Evolutionary conservation across 78 protist genomes (phyloP).

Genomic region (Diacronema lutheri): DNA sequence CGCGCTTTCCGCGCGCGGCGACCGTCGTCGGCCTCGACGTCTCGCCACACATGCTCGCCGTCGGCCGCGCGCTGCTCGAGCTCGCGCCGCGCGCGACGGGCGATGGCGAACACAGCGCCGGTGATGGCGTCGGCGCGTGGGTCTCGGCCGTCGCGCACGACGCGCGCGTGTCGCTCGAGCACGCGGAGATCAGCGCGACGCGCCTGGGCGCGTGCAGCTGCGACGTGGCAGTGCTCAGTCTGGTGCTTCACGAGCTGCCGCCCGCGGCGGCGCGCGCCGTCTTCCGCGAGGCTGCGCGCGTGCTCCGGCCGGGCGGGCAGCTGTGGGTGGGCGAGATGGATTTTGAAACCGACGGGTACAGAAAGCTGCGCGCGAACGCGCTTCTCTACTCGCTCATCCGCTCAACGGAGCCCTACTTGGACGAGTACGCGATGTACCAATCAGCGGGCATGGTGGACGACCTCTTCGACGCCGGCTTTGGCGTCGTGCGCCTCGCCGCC

Average conservation of each 20-base stretch:
- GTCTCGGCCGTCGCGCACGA: not conserved
- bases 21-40: not conserved
- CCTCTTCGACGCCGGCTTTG: not conserved
- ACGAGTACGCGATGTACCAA: not conserved
- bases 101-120: not conserved
- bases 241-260: slow-evolving; percentile 16
- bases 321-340: slow-evolving; percentile 18
- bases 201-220: no score
- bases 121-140: not conserved
- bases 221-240: not conserved
- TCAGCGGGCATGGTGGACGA: not conserved
- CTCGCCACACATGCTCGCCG: not conserved
- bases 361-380: slow-evolving; percentile 11
- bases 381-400: not conserved
- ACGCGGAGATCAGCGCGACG: not conserved
- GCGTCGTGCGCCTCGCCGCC: not conserved
- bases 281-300: not conserved
- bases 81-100: not conserved
- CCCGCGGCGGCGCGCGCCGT: not conserved
- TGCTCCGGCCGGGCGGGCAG: slow-evolving; percentile 21
- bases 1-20: not conserved
- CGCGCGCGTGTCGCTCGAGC: not conserved
- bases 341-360: not conserved
- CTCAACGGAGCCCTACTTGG: slow-evolving; percentile 9
- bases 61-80: not conserved